Percentiles rank a stretch among this genome's conserved stretches.
phyloP scores from a whole-genome alignment of 257 asterid genomes.

The Linaria vulgaris region DNA sequence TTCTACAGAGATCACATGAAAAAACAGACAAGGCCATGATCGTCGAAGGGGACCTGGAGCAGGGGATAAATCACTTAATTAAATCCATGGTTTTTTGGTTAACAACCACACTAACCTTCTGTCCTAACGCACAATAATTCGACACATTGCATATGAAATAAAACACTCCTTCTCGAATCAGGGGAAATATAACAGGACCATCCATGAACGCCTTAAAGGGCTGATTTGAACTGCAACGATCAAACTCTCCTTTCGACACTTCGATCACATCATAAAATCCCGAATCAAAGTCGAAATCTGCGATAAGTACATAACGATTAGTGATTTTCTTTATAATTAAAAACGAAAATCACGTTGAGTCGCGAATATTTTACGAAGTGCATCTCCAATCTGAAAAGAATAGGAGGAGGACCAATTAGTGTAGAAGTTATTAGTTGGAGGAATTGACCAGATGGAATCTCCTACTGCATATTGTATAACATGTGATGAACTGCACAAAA shows the following conservation, averaged over 20 bases:
- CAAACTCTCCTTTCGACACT: slow-evolving; percentile 55
- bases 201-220: slow-evolving; percentile 41
- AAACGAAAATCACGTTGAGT: no score
- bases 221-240: slow-evolving; percentile 44
- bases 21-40: no score
- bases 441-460: slow-evolving; percentile 70
- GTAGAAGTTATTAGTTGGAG: slow-evolving; percentile 52
- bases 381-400: slow-evolving; percentile 50
- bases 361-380: slow-evolving; percentile 63
- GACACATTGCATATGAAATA: slow-evolving; percentile 58
- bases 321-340: no score
- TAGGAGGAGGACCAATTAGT: slow-evolving; percentile 62
- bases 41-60: no score
- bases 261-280: slow-evolving; percentile 51
- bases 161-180: slow-evolving; percentile 44
- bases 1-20: no score
- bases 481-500: slow-evolving; percentile 3
- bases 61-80: no score
- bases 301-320: no score
- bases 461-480: slow-evolving; percentile 47
- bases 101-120: slow-evolving; percentile 43
- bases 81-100: slow-evolving; percentile 6
- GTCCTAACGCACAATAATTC: slow-evolving; percentile 59
- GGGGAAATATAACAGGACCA: slow-evolving; percentile 41
- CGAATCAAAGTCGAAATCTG: slow-evolving; percentile 66